Conservation (phyloP, 768 basidiomycete genomes). For the Trametes meyenii region DNA sequence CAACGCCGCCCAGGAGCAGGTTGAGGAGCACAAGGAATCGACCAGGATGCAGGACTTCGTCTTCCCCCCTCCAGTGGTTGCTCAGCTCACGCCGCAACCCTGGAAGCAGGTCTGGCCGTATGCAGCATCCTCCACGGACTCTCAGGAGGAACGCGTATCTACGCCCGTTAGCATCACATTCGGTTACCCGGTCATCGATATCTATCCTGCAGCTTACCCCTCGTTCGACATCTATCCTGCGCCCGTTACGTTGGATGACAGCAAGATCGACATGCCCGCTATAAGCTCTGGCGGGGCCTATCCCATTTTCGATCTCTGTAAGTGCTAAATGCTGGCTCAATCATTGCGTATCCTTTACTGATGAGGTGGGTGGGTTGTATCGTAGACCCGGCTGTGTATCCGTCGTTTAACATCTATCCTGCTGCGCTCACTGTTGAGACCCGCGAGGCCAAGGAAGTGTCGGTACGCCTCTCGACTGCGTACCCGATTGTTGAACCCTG, state of each 20-base stretch:
- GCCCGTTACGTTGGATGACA: constrained; percentile 10
- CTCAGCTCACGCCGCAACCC: not conserved
- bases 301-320: constrained; percentile 38
- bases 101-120: constrained; percentile 29
- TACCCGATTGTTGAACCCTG: constrained; percentile 34
- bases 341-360: not conserved
- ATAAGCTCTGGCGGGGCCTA: constrained; percentile 31
- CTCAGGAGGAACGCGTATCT: not conserved
- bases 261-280: constrained; percentile 15
- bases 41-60: constrained; percentile 6
- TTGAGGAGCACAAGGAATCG: not conserved
- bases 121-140: not conserved
- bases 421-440: constrained; percentile 14
- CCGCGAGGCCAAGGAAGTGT: constrained; percentile 3
- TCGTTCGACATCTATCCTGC: constrained; percentile 40
- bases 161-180: not conserved
- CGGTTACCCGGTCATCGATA: constrained; percentile 26
- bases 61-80: constrained; percentile 6
- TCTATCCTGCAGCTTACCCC: constrained; percentile 46
- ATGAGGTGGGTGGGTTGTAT: not conserved
- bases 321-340: constrained; percentile 22
- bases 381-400: constrained; percentile 45
- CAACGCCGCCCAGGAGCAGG: not conserved
- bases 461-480: constrained; percentile 2
- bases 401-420: constrained; percentile 36